phyloP scores from a whole-genome alignment of 345 rosid species.

The Camelina laxa region DNA sequence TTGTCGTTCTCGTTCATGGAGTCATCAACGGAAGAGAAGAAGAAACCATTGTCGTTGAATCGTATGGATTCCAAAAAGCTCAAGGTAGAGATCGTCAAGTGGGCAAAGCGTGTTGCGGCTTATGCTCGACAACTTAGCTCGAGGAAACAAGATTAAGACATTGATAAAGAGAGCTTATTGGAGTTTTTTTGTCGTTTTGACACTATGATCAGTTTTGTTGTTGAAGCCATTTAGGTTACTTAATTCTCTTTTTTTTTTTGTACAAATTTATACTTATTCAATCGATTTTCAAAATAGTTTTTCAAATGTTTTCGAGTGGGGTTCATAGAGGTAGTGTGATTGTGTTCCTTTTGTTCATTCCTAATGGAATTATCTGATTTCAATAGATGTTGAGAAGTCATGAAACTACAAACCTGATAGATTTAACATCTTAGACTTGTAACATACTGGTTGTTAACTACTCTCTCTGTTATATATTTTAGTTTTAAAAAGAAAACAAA shows the following conservation, averaged over 20 bases:
- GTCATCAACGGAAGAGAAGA: constrained; percentile 47
- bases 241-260: no score
- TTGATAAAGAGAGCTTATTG: constrained; percentile 13
- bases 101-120: constrained; percentile 82
- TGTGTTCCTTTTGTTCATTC: neutral
- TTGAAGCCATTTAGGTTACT: neutral
- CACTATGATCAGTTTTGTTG: constrained; percentile 29
- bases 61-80: constrained; percentile 67
- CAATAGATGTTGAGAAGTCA: neutral
- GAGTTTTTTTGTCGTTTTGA: neutral
- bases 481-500: no score
- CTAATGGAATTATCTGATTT: neutral
- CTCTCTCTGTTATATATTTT: no score
- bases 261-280: no score
- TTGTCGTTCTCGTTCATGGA: constrained; percentile 61
- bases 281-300: no score
- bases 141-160: constrained; percentile 35
- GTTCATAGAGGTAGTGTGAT: no score
- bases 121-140: constrained; percentile 85
- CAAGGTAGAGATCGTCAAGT: constrained; percentile 70
- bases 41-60: constrained; percentile 48
- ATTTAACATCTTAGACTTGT: no score
- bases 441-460: no score
- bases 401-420: no score
- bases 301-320: no score